A percentile compares a stretch with the other conserved stretches of the same genome.
Evolutionary conservation across 2,329 filamentous ascomycete species (phyloP).

Genomic region (Cladophialophora exuberans): DNA sequence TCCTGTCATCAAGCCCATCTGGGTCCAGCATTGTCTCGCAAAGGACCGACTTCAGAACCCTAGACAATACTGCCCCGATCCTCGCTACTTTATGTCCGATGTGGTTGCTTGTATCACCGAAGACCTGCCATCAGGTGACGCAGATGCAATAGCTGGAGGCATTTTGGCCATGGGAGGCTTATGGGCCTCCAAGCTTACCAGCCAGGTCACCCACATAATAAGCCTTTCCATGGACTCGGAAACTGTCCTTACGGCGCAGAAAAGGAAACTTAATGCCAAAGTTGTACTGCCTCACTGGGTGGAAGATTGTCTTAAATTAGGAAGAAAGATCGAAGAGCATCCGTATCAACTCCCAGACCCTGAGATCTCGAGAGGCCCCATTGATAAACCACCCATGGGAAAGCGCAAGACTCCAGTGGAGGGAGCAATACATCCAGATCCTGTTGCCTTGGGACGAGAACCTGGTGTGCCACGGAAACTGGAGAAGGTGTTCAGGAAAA

Average conservation of each 20-base stretch:
- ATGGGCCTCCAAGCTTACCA: slow-evolving; percentile 71
- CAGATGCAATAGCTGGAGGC: slow-evolving; percentile 88
- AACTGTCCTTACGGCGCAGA: slow-evolving; percentile 66
- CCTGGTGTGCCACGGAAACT: slow-evolving; percentile 43
- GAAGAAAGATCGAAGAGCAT: slow-evolving; percentile 83
- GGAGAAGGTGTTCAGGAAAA: slow-evolving; percentile 76
- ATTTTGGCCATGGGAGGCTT: slow-evolving; percentile 87
- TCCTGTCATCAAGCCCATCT: slow-evolving; percentile 79
- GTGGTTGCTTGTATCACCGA: slow-evolving; percentile 80
- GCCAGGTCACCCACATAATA: slow-evolving; percentile 84
- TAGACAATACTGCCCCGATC: slow-evolving; percentile 86
- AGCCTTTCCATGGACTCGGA: slow-evolving; percentile 75
- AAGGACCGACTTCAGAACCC: slow-evolving; percentile 74
- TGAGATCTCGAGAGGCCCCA: slow-evolving; percentile 68
- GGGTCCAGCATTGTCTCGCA: slow-evolving; percentile 73
- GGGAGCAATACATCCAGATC: slow-evolving; percentile 63
- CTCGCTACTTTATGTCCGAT: slow-evolving; percentile 84
- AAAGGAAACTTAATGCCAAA: slow-evolving; percentile 72
- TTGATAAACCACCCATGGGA: slow-evolving; percentile 59
- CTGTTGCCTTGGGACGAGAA: slow-evolving; percentile 26
- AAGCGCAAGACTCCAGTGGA: slow-evolving; percentile 64
- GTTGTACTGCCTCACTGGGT: slow-evolving; percentile 89
- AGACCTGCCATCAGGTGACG: slow-evolving; percentile 83
- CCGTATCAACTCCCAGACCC: slow-evolving; percentile 87
- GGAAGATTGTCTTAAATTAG: slow-evolving; percentile 91